These are phyloP conservation scores for Chloroidium sp. DNA, from an alignment of 163 green algal species.

Conservation along the genomic window DNA sequence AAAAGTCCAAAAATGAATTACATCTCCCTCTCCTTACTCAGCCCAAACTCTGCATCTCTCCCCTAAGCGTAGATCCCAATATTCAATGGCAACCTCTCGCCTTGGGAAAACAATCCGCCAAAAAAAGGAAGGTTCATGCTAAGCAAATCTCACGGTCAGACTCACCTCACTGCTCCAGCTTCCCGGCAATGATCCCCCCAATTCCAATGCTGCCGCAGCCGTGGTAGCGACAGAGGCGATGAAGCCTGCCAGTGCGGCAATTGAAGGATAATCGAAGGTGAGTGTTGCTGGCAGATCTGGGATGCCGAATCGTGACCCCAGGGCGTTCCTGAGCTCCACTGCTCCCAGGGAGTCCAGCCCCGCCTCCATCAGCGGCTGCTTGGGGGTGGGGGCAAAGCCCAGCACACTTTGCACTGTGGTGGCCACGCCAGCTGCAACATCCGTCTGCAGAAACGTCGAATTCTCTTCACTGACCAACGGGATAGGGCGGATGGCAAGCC, in stretches of 20 bases:
- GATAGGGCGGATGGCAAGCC: too few relatives aligned
- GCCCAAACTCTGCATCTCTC: too few relatives aligned
- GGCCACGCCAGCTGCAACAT: background rate
- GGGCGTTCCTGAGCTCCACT: conserved; percentile 67
- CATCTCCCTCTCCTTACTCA: too few relatives aligned
- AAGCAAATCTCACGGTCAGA: too few relatives aligned
- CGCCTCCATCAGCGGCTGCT: conserved; percentile 58
- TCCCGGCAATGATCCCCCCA: too few relatives aligned
- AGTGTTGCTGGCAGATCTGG: conserved; percentile 62
- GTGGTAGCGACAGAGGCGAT: conserved; percentile 17
- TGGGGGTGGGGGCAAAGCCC: background rate
- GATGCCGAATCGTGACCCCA: conserved; percentile 36
- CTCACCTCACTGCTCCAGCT: too few relatives aligned
- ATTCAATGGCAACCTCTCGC: too few relatives aligned
- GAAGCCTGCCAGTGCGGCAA: conserved; percentile 42
- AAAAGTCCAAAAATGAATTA: too few relatives aligned
- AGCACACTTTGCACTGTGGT: background rate
- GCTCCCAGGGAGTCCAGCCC: conserved; percentile 56
- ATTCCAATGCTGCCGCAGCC: background rate
- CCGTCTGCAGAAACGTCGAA: background rate
- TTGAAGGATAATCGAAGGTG: conserved; percentile 70
- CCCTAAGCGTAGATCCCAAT: too few relatives aligned
- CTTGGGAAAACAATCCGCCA: too few relatives aligned
- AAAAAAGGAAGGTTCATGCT: too few relatives aligned
- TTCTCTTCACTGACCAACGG: too few relatives aligned